A percentile compares a stretch with the other conserved stretches of the same genome.
Conservation (phyloP, 306 rosid genomes). For the Neltuma alba region DNA sequence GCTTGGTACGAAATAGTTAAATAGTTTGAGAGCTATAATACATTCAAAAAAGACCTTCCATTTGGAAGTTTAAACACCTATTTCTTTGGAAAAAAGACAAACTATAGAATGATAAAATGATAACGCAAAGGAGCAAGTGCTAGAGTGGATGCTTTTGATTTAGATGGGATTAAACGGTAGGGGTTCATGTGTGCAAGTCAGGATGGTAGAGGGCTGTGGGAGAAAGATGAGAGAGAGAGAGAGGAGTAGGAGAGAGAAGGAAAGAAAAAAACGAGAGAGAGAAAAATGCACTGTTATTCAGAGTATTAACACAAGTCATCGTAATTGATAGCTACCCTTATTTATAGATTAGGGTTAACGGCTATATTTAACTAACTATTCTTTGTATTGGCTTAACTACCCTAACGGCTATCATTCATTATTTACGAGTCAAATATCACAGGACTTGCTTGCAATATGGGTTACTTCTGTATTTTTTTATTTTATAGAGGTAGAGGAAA, state of each 20-base stretch:
- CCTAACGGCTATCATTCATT: too few relatives aligned
- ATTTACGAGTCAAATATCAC: too few relatives aligned
- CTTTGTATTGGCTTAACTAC: too few relatives aligned
- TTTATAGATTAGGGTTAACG: too few relatives aligned
- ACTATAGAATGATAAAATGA: neutral
- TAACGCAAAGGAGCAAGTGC: neutral
- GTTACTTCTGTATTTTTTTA: neutral
- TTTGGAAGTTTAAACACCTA: neutral
- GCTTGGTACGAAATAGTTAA: neutral
- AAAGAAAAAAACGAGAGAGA: too few relatives aligned
- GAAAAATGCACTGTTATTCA: too few relatives aligned
- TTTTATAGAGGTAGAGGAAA: neutral
- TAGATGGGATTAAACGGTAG: neutral
- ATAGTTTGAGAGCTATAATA: neutral
- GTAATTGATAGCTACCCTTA: too few relatives aligned
- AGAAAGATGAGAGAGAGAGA: too few relatives aligned
- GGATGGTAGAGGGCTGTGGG: too few relatives aligned
- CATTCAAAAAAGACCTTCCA: neutral
- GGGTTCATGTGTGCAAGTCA: neutral
- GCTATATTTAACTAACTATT: too few relatives aligned
- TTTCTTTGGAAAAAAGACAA: neutral
- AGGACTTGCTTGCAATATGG: neutral
- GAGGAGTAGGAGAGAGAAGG: too few relatives aligned
- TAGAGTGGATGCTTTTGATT: neutral
- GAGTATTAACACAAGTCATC: too few relatives aligned